Base-by-base conservation (phyloP, 306 rosid genomes). In the Arachis hypogaea region DNA sequence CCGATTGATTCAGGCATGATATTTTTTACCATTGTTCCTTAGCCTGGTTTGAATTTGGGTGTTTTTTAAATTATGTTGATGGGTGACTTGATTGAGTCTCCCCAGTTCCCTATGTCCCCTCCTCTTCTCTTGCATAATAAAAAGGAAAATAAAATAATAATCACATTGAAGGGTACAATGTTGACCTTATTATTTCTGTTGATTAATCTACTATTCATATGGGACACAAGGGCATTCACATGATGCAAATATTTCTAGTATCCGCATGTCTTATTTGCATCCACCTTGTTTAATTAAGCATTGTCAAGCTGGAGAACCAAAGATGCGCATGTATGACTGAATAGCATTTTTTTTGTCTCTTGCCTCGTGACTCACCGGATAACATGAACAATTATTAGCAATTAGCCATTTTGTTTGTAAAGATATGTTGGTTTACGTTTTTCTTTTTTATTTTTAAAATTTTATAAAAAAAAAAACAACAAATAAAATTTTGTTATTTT, bases 141-240 rank as follows among this genome's bases (percentile, higher is more conserved):
- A 74, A 29, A 12, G 10, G 64, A 8, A 7, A 29, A 73, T 16
- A 33, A 61, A 12, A 40, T 46, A 16, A n/a, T 1, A 4, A 52
- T 52, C 9, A 33, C 28, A 18, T 29, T 12, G 55, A 16, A 42
- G 6, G 63, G 63, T 45, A 60, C 68, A 18, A 16, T 59, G 69
- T 67, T 49, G 62, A 59, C 52, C 61, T 49, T 49, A 6, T 36
- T 57, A 46, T 59, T 68, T 68, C 54, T 45, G 66, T 9, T 9
- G 41, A 62, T 47, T 30, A 57, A 30, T 71, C 11, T 57, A 49
- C 30, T 57, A 80, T 29, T 63, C 38, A 10, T 18, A 50, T 56
- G 69, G 52, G 66, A 40, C 66, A 69, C 3, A 40, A 47, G 77
- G 12, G 80, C 33, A 50, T 43, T 81, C 68, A 67, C 79, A 72